phyloP scores from a whole-genome alignment of 371 early-diverging fungal genomes.

The Mucor plumbeus region DNA sequence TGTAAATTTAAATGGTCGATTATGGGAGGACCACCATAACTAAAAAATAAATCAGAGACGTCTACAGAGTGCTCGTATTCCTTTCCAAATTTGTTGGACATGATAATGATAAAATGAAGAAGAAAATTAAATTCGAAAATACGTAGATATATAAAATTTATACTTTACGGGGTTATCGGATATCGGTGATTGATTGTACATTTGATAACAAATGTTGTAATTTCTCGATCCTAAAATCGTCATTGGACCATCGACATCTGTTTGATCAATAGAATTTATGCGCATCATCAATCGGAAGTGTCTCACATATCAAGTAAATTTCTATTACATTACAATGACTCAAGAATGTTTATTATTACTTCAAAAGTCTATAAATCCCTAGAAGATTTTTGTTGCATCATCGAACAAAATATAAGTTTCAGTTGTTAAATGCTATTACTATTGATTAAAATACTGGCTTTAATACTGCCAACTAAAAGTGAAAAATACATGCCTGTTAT shows the following conservation, averaged over 20 bases:
- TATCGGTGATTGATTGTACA: neutral
- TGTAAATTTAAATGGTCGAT: conserved; percentile 57
- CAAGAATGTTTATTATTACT: too few relatives aligned
- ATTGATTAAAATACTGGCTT: too few relatives aligned
- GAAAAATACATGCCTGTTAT: too few relatives aligned
- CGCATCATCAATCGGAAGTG: neutral
- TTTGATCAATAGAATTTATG: too few relatives aligned
- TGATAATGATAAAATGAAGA: neutral
- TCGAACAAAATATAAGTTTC: too few relatives aligned
- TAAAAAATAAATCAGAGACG: conserved; percentile 56
- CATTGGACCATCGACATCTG: neutral
- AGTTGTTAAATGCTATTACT: too few relatives aligned
- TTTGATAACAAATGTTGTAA: neutral
- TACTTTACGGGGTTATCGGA: neutral
- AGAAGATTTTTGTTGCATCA: too few relatives aligned
- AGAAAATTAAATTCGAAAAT: neutral
- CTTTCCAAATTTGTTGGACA: conserved; percentile 17
- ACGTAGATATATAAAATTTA: neutral
- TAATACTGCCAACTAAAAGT: too few relatives aligned
- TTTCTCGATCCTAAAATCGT: neutral
- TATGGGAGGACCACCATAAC: conserved; percentile 67
- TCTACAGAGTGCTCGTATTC: conserved; percentile 29
- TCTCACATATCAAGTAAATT: neutral
- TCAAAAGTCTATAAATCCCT: too few relatives aligned
- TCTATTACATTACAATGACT: too few relatives aligned